A percentile compares a stretch with the other conserved stretches of the same genome.
phyloP scores from a whole-genome alignment of 441 rosid genomes.

The Euphorbia schlechtendalii region DNA sequence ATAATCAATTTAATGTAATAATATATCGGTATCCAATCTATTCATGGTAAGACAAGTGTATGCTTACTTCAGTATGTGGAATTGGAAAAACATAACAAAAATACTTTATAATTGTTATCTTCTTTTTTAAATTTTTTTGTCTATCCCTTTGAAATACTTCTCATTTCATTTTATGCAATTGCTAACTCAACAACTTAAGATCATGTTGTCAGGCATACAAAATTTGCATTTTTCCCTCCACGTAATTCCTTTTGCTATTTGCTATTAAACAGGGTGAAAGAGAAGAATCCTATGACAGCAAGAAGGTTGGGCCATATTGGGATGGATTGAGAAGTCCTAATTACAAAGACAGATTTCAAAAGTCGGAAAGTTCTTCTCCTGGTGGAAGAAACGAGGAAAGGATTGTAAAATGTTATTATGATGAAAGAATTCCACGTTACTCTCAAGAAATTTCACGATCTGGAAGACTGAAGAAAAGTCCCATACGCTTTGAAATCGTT shows the following conservation, averaged over 20 bases:
- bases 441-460: conserved; percentile 35
- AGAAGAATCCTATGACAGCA: conserved; percentile 36
- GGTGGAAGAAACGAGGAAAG: conserved; percentile 38
- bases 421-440: conserved; percentile 49
- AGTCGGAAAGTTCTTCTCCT: conserved; percentile 26
- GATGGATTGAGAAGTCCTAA: conserved; percentile 38
- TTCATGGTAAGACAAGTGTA: too few relatives aligned
- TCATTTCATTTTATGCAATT: not conserved
- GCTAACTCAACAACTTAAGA: not conserved
- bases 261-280: conserved; percentile 32
- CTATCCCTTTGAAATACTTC: not conserved
- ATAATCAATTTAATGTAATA: too few relatives aligned
- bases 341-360: conserved; percentile 33
- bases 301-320: conserved; percentile 26
- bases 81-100: too few relatives aligned
- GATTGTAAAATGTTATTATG: conserved; percentile 34
- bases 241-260: not conserved
- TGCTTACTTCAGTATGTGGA: too few relatives aligned
- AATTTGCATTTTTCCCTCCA: not conserved
- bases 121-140: not conserved
- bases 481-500: conserved; percentile 71
- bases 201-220: not conserved
- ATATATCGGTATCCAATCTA: too few relatives aligned
- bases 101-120: too few relatives aligned
- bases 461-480: conserved; percentile 42